phyloP scores from a whole-genome alignment of 139 green algal genomes.

The Chlorokybus atmophyticus region DNA sequence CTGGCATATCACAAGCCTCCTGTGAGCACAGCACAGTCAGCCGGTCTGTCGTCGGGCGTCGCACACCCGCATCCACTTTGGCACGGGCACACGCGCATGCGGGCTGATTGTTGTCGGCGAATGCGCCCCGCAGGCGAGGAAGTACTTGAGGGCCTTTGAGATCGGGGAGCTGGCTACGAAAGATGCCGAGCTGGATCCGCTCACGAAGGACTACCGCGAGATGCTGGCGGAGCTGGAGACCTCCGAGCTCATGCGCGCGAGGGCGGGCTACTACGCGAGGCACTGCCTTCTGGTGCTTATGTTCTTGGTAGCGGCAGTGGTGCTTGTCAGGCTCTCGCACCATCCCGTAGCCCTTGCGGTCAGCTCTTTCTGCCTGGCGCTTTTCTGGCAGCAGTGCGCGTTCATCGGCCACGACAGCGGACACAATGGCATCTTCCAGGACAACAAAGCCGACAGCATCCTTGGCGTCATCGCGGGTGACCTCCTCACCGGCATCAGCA shows the following conservation, averaged over 20 bases:
- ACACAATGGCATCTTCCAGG: conserved; percentile 25
- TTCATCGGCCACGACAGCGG: conserved; percentile 34
- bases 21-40: not conserved
- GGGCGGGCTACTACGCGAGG: conserved; percentile 3
- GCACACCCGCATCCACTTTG: no score
- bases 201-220: conserved; percentile 10
- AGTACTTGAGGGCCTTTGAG: conserved; percentile 10
- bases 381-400: conserved; percentile 29
- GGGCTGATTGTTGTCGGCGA: not conserved
- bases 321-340: conserved; percentile 1
- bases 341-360: conserved; percentile 9
- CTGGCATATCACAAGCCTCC: conserved; percentile 1
- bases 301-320: conserved; percentile 1
- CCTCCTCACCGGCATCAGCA: conserved; percentile 29
- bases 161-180: conserved; percentile 7
- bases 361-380: conserved; percentile 16
- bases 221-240: conserved; percentile 5
- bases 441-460: conserved; percentile 6
- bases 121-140: no score
- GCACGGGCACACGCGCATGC: not conserved
- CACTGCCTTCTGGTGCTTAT: not conserved
- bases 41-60: no score
- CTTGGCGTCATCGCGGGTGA: conserved; percentile 27
- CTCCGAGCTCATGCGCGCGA: conserved; percentile 7
- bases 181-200: not conserved